Conservation (phyloP, 2,329 filamentous ascomycete genomes). For the Microcyclospora tardicrescens region DNA sequence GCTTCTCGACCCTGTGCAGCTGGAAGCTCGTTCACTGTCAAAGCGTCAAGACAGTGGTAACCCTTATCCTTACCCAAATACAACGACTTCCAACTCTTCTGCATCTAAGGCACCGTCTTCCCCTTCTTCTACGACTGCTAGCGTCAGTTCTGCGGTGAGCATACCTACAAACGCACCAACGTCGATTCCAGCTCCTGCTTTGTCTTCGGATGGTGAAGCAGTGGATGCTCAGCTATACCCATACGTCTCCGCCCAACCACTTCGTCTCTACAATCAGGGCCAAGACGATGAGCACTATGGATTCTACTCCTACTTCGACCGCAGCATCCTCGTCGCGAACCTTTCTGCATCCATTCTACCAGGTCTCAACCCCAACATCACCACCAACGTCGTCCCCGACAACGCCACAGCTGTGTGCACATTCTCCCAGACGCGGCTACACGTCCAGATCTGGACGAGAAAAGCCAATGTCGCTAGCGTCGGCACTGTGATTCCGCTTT, state of each 20-base stretch:
- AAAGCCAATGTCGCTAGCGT: slow-evolving; percentile 16
- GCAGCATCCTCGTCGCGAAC: slow-evolving; percentile 67
- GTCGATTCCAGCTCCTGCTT: slow-evolving; percentile 49
- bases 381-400: slow-evolving; percentile 7
- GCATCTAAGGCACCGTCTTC: background rate
- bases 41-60: slow-evolving; percentile 5
- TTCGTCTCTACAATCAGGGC: slow-evolving; percentile 76
- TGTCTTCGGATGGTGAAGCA: slow-evolving; percentile 57
- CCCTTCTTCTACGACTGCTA: slow-evolving; percentile 3
- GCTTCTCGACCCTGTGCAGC: slow-evolving; percentile 38
- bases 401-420: slow-evolving; percentile 27
- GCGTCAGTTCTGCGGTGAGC: slow-evolving; percentile 15
- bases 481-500: slow-evolving; percentile 1
- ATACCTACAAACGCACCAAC: slow-evolving; percentile 31
- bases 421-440: slow-evolving; percentile 48
- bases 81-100: background rate
- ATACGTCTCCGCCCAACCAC: slow-evolving; percentile 54
- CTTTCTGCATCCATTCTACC: slow-evolving; percentile 22
- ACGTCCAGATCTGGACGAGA: slow-evolving; percentile 50
- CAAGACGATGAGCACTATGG: slow-evolving; percentile 75
- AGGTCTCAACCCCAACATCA: slow-evolving; percentile 1
- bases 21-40: background rate
- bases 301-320: slow-evolving; percentile 86
- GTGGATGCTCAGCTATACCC: slow-evolving; percentile 61
- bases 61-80: background rate